Base-by-base conservation (phyloP, 2,329 filamentous ascomycete genomes). In the Ophiocordyceps camponoti-leonardi region DNA sequence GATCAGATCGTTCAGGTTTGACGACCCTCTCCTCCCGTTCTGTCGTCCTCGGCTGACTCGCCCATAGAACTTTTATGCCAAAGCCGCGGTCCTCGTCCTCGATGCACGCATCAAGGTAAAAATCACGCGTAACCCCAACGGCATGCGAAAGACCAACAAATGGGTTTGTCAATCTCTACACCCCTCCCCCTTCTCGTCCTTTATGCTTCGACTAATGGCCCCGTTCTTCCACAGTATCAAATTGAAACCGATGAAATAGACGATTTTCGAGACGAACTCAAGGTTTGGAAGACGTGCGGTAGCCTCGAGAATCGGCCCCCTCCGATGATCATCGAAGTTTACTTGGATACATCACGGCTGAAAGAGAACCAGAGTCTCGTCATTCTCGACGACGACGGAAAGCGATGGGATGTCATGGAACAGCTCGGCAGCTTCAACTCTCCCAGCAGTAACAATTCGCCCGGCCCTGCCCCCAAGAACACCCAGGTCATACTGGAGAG, bases 191-290 rank as follows among this genome's bases (percentile, higher is more conserved):
- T 22, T 8, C n/a, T 42, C 19, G 22, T 11, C 6, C 18, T 23
- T 23, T 18, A n/a, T n/a, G 10, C 37, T 11, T 18, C 8, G 16
- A 16, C 19, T 40, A 16, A 11, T 40, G 8, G 11, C 30, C 40
- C 2, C 7, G 30, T 44, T 42, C 23, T 26, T 26, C 23, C 23
- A 26, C 56, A 96, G 92, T 98, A 95, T 65, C 93, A 94, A 68
- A 79, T 95, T 53, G 83, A 94, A 53, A 81, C 94, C 41, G 84
- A 94, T 54, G 92, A 98, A 55, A 90, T 90, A 50, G 86, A 94
- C 57, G 79, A 84, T 49, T 87, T 94, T 57, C 72, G 75, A 55
- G 82, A 93, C 52, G 83, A 92, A 51, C 73, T 96, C 50, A 73
- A 75, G 54, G 71, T 77, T 47, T 98, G 88, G 88, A 90, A 81